These are phyloP conservation scores for Chrysosporium keratinophilum DNA, from an alignment of 2,329 filamentous ascomycete genomes.

Conservation along the genomic window DNA sequence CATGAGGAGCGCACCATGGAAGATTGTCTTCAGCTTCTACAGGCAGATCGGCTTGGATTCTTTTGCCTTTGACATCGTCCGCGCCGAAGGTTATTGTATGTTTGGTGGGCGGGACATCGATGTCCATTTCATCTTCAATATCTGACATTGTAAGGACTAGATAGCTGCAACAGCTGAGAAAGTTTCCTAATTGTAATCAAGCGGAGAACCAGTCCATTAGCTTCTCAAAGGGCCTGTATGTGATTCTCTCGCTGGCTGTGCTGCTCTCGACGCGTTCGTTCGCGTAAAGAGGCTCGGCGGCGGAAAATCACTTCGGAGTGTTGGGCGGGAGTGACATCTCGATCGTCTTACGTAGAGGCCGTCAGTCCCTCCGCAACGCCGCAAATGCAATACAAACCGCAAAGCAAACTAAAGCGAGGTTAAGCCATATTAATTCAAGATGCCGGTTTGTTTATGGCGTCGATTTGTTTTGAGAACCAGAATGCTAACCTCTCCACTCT, in stretches of 20 bases:
- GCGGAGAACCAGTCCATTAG: too few species aligned
- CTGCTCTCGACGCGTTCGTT: constrained; percentile 19
- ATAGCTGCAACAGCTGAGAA: not conserved
- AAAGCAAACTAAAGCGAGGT: not conserved
- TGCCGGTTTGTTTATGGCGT: constrained; percentile 36
- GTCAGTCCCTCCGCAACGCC: not conserved
- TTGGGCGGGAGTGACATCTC: not conserved
- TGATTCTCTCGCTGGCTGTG: not conserved
- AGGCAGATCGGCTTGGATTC: constrained; percentile 82
- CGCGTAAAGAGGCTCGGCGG: constrained; percentile 35
- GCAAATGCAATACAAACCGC: not conserved
- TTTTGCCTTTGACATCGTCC: constrained; percentile 70
- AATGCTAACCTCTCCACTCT: constrained; percentile 6
- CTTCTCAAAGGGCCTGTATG: not conserved
- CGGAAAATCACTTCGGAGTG: constrained; percentile 26
- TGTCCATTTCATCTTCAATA: constrained; percentile 57
- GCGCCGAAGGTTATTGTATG: constrained; percentile 58
- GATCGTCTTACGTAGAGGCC: not conserved
- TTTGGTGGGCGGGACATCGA: constrained; percentile 47
- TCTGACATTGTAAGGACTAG: constrained; percentile 38
- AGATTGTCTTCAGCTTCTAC: constrained; percentile 88
- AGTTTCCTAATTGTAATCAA: too few species aligned
- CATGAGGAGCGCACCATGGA: constrained; percentile 56
- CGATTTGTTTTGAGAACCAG: not conserved
- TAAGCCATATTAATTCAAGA: constrained; percentile 24